phyloP scores from a whole-genome alignment of 169 alveolate species.

The Plasmodium chabaudi region DNA sequence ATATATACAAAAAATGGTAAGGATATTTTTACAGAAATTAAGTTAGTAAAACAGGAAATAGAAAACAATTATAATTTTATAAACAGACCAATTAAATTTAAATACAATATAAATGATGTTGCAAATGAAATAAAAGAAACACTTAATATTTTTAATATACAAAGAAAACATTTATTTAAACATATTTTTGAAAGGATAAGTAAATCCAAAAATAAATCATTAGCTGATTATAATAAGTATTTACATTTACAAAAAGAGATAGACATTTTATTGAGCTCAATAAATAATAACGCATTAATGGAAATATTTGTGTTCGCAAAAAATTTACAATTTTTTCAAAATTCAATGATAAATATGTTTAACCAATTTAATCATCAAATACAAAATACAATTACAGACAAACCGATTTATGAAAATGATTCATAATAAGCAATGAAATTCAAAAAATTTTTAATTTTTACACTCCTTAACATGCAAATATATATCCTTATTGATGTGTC shows the following conservation, averaged over 20 bases:
- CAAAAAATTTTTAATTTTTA: not conserved
- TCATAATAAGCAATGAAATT: not conserved
- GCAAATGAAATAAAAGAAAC: conserved; percentile 34
- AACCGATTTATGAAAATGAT: too few relatives aligned
- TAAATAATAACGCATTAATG: conserved; percentile 38
- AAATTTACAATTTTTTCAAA: conserved; percentile 47
- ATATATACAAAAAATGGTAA: conserved; percentile 27
- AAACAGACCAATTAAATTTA: conserved; percentile 9
- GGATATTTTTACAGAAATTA: conserved; percentile 27
- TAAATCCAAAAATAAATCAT: conserved; percentile 20
- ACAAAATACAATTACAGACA: conserved; percentile 23
- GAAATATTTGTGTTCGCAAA: conserved; percentile 36
- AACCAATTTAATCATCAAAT: conserved; percentile 31
- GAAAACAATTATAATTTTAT: conserved; percentile 22
- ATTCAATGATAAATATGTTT: conserved; percentile 22
- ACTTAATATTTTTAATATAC: conserved; percentile 23
- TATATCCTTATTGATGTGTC: too few relatives aligned
- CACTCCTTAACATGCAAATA: not conserved
- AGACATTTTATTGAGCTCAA: conserved; percentile 10
- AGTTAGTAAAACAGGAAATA: conserved; percentile 13
- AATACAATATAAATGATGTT: conserved; percentile 8
- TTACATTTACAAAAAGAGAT: conserved; percentile 54
- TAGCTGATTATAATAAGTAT: conserved; percentile 24
- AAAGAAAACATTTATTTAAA: conserved; percentile 29
- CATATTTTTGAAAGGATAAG: conserved; percentile 25